These are phyloP conservation scores for Sisymbrium irio DNA, from an alignment of 345 rosid species.

Conservation along the genomic window DNA sequence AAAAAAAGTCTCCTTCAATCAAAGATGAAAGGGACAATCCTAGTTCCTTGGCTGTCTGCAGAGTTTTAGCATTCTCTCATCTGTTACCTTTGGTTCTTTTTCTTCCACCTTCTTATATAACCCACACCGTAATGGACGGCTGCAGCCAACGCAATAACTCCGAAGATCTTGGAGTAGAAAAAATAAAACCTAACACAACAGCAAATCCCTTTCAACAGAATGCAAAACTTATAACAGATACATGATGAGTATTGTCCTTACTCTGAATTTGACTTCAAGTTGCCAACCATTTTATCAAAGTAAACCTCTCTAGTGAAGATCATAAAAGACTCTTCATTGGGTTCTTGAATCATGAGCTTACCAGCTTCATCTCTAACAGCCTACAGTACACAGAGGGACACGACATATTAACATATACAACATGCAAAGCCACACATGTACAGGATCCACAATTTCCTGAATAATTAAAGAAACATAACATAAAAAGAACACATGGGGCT, in stretches of 20 bases:
- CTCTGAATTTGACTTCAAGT: slow-evolving; percentile 1
- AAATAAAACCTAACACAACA: slow-evolving; percentile 3
- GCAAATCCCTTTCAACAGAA: not conserved
- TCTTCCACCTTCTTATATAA: not conserved
- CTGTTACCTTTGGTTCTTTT: no score
- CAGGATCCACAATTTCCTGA: not conserved
- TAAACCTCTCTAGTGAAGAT: not conserved
- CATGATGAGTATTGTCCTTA: slow-evolving; percentile 1
- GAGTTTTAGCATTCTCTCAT: no score
- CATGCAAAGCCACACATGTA: not conserved
- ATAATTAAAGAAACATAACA: no score
- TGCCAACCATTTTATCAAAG: slow-evolving; percentile 5
- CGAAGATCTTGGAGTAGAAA: not conserved
- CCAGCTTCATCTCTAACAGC: slow-evolving; percentile 15
- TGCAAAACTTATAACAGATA: not conserved
- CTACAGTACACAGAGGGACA: not conserved
- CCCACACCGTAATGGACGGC: not conserved
- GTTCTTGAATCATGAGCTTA: slow-evolving; percentile 1
- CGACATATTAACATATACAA: not conserved
- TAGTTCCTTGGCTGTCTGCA: no score
- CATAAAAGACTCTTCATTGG: not conserved
- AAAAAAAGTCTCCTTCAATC: no score
- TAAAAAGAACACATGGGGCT: not conserved
- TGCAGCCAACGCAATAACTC: not conserved
- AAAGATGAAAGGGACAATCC: no score